Evolutionary conservation across 306 rosid genomes (phyloP), one percentile per base, ranked within the genome.

Genomic region (Alnus rubra): DNA sequence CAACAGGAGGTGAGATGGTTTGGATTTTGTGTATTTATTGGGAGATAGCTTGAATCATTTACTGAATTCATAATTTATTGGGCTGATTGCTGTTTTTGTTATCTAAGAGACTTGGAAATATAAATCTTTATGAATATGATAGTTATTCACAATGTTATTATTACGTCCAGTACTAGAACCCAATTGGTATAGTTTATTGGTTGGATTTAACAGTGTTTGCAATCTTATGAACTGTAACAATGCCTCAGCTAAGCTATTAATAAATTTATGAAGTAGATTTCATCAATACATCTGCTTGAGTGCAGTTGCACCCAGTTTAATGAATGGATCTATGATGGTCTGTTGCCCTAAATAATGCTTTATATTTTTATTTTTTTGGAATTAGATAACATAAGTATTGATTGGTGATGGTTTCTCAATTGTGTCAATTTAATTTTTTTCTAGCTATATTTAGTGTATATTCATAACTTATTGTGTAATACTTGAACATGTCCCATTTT

Each of bases 1-100:
- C 88, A 82, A 77, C 92, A 86, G 72, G 92, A 88, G 92, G 92
- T 88, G 76, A 35, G 81, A 71, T 65, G 50, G 30, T 58, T 18
- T 39, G 44, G 47, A 33, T 67, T 37, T 68, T 67, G 15, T 65
- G 55, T 52, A 64, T 44, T 50, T 28, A 10, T 48, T 37, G 35
- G 47, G 15, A 45, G 48, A 35, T 62, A 50, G 9, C 37, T n/a
- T 64, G 67, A 77, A 70, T 74, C 11, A 35, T 75, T 33, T 45
- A 11, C 70, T 10, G 9, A 30, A 31, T 13, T 15, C 70, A 64
- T 35, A 15, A 0, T 47, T 58, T 47, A 45, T 74, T 18, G n/a
- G 23, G 77, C 30, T 8, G 39, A 19, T 53, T 16, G 42, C 33
- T n/a, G 30, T 35, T 35, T 35, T 42, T 42, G 7, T 54, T 16